These are phyloP conservation scores for Candida smagusa DNA, from an alignment of 1,139 yeast species.

Conservation along the genomic window DNA sequence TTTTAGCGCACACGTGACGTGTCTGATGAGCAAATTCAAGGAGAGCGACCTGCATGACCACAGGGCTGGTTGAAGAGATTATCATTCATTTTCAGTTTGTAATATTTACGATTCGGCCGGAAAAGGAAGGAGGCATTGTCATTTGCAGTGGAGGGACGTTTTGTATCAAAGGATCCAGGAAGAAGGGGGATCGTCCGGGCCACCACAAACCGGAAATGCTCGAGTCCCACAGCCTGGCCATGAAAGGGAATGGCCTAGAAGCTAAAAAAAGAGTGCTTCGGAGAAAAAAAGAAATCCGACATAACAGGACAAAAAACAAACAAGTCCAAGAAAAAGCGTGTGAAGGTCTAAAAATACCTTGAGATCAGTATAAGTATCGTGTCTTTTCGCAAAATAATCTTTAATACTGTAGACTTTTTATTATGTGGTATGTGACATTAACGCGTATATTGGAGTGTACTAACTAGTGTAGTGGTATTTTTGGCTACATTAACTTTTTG, in stretches of 20 bases:
- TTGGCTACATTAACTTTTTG: conserved; percentile 95
- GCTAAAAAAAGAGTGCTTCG: background rate
- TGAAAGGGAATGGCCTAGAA: background rate
- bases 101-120: no score
- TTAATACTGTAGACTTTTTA: conserved; percentile 1
- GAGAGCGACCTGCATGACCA: background rate
- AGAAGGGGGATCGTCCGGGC: no score
- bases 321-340: conserved; percentile 1
- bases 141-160: no score
- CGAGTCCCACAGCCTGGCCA: no score
- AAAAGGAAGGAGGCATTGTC: no score
- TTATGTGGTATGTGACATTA: conserved; percentile 4
- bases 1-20: no score
- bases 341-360: conserved; percentile 4
- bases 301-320: conserved; percentile 2
- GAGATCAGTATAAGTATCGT: conserved; percentile 4
- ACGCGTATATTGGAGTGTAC: conserved; percentile 9
- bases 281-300: background rate
- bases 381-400: conserved; percentile 2
- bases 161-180: no score
- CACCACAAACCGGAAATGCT: no score
- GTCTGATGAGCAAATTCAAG: background rate
- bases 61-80: background rate
- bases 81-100: no score
- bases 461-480: conserved; percentile 73